Evolutionary conservation across 768 basidiomycete species (phyloP), one percentile per base, ranked within the genome.

Genomic region (Crassisporium funariophilum): DNA sequence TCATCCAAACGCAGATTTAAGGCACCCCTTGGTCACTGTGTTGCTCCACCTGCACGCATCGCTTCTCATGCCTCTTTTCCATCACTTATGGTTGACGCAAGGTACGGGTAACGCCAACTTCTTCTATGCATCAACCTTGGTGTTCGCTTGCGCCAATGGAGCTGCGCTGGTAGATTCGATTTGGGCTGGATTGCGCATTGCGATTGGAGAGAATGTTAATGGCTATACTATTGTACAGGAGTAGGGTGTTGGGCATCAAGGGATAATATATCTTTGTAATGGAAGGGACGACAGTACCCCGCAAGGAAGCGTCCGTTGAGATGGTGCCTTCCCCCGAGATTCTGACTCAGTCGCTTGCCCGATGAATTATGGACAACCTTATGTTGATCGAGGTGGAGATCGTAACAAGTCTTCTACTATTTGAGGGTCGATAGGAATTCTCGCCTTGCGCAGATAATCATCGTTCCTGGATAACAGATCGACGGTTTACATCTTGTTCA

Each of bases 51-150:
- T 90, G 4, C 92, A 97, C 58, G 84, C 95, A 2, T 76, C 84
- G 1, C 74, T 92, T 15, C 83, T 98, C 16, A 78, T 98, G 47
- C 95, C 95, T 0, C 75, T 97, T 22, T 95, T 98, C 66, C 84
- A 95, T 59, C 80, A 90, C 49, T 73, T 98, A 2, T 99, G 97
- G 95, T 78, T 98, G 5, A 75, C 74, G 7, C 87, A 92, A 46
- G 94, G 93, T 1, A 90, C 92, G 4, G 97, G 93, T 2, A 98
- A 99, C 59, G 94, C 95, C 36, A 98, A 98, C 65, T 99, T 99
- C 69, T 98, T 91, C 70, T 99, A 98, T 58, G 97, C 97, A 0
- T 85, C 88, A 3, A 98, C 94, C 2, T 74, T 98, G 50, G 95
- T 99, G 12, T 93, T 94, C 65, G 94, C 92, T 0, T 77, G 93